Conservation (phyloP, 768 basidiomycete species). For the Boletus insuetus region DNA sequence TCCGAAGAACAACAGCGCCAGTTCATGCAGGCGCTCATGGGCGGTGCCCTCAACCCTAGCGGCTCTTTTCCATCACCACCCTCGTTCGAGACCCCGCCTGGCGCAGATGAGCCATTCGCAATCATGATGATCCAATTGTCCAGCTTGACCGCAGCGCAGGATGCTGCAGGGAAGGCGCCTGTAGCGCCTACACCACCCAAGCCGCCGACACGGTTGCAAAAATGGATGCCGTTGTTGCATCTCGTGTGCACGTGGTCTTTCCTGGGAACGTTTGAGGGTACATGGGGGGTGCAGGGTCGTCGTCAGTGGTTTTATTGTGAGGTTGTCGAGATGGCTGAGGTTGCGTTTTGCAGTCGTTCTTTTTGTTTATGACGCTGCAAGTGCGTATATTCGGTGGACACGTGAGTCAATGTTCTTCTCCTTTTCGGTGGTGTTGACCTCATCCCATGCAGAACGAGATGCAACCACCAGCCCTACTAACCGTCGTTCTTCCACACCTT, state of each 20-base stretch:
- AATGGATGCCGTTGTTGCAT: constrained; percentile 64
- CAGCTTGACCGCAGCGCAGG: constrained; percentile 24
- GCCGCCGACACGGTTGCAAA: constrained; percentile 51
- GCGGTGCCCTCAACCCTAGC: constrained; percentile 30
- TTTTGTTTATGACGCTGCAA: constrained; percentile 74
- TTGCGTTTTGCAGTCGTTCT: constrained; percentile 56
- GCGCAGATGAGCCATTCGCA: constrained; percentile 45
- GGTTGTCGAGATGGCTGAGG: constrained; percentile 1
- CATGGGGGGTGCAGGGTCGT: constrained; percentile 53
- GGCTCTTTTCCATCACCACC: constrained; percentile 12
- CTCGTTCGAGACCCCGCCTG: constrained; percentile 1
- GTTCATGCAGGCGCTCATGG: constrained; percentile 65
- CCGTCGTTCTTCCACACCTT: constrained; percentile 60
- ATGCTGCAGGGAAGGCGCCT: constrained; percentile 28
- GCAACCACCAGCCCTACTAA: constrained; percentile 56
- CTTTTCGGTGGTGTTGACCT: neutral
- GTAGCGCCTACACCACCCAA: constrained; percentile 18
- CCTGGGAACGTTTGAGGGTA: constrained; percentile 38
- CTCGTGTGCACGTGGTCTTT: constrained; percentile 61
- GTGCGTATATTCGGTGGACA: constrained; percentile 69
- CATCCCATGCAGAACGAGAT: constrained; percentile 48
- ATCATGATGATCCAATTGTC: constrained; percentile 37
- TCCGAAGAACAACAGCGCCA: constrained; percentile 66
- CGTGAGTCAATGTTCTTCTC: constrained; percentile 40
- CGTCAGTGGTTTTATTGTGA: constrained; percentile 38